Percentiles rank a stretch among this genome's conserved stretches.
These are phyloP conservation scores for Phylloporus sp. DNA, from an alignment of 768 basidiomycete genomes.

Conservation along the genomic window DNA sequence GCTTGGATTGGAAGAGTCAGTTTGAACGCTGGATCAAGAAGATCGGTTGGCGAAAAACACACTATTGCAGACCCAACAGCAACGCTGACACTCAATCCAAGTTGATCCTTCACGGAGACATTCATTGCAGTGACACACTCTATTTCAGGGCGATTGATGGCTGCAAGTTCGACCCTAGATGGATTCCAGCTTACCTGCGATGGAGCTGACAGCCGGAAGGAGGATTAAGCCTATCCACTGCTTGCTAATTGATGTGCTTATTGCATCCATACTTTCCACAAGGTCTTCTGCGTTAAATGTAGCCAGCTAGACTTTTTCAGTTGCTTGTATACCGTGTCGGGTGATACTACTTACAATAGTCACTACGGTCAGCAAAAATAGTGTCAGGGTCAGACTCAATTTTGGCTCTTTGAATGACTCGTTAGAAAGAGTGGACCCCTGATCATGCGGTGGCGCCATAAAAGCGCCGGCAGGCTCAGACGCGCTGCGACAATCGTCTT, in stretches of 20 bases:
- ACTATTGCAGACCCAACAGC: constrained; percentile 79
- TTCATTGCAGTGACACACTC: constrained; percentile 90
- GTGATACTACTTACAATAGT: constrained; percentile 55
- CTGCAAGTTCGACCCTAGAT: not conserved
- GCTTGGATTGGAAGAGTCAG: constrained; percentile 36
- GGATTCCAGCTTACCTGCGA: constrained; percentile 53
- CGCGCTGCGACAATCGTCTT: not conserved
- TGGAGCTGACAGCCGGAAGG: constrained; percentile 77
- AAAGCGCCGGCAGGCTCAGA: constrained; percentile 12
- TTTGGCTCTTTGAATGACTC: constrained; percentile 45
- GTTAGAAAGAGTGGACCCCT: constrained; percentile 13
- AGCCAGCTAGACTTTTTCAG: constrained; percentile 37
- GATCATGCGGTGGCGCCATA: constrained; percentile 12
- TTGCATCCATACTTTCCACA: constrained; percentile 79
- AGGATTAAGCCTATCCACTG: constrained; percentile 90
- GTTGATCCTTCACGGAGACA: constrained; percentile 81
- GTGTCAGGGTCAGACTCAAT: constrained; percentile 55
- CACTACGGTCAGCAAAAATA: constrained; percentile 52
- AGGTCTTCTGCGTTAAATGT: constrained; percentile 68
- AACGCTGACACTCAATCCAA: constrained; percentile 80
- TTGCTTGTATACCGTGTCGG: not conserved
- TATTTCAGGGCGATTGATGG: constrained; percentile 14
- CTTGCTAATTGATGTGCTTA: constrained; percentile 68
- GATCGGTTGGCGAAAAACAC: constrained; percentile 24
- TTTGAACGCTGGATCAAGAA: not conserved